These are phyloP conservation scores for Hypoxylon intermedium DNA, from an alignment of 495 filamentous ascomycete genomes.

Conservation along the genomic window DNA sequence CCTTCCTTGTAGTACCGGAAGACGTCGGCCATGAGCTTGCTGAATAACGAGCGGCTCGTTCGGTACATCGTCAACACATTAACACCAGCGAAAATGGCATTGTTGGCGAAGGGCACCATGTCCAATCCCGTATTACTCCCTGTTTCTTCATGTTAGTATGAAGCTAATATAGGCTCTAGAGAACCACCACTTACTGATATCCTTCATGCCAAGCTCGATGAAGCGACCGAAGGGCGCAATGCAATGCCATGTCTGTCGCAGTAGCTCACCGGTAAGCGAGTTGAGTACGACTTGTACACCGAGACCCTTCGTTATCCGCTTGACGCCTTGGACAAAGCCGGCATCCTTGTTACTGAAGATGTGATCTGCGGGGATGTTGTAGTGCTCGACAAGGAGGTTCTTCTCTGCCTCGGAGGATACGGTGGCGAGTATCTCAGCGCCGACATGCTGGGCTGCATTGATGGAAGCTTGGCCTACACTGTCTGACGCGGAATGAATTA, in stretches of 20 bases:
- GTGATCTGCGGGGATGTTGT: slow-evolving; percentile 55
- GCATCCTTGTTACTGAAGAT: slow-evolving; percentile 55
- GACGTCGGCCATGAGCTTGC: slow-evolving; percentile 31
- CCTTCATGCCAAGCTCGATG: slow-evolving; percentile 64
- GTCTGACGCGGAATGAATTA: slow-evolving; percentile 62
- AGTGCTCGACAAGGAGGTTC: slow-evolving; percentile 47
- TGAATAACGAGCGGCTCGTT: slow-evolving; percentile 34
- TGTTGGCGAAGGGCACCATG: slow-evolving; percentile 41
- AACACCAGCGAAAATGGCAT: slow-evolving; percentile 52
- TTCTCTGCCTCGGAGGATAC: slow-evolving; percentile 54
- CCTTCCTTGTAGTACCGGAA: slow-evolving; percentile 35
- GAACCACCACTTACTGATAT: slow-evolving; percentile 40
- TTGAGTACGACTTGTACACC: slow-evolving; percentile 68
- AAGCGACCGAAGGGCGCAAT: slow-evolving; percentile 63
- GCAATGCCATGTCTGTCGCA: slow-evolving; percentile 48
- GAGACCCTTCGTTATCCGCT: slow-evolving; percentile 49
- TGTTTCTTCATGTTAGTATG: slow-evolving; percentile 7
- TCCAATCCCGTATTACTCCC: slow-evolving; percentile 45
- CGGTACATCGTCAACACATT: slow-evolving; percentile 47
- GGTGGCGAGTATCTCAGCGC: slow-evolving; percentile 61
- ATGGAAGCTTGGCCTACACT: slow-evolving; percentile 63
- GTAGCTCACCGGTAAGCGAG: slow-evolving; percentile 50
- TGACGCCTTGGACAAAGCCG: slow-evolving; percentile 51
- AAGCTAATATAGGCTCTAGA: background rate
- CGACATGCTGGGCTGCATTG: slow-evolving; percentile 53